Evolutionary conservation across 2,329 filamentous ascomycete species (phyloP).

Genomic region (Aspergillus sp.): DNA sequence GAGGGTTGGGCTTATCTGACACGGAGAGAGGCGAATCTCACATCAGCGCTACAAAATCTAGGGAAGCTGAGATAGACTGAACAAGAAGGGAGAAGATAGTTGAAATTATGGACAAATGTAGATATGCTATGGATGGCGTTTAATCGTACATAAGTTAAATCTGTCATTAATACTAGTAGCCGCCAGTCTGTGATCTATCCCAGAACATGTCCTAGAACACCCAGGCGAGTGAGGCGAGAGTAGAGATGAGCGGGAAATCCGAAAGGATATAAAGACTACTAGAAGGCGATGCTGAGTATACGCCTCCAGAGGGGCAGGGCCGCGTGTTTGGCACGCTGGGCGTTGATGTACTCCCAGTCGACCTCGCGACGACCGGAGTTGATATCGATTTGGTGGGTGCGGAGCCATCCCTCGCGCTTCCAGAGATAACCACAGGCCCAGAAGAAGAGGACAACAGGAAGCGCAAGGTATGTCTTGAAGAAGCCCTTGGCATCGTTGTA

Average conservation of each 20-base stretch:
- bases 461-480: conserved; percentile 49
- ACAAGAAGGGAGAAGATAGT: background rate
- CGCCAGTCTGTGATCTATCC: background rate
- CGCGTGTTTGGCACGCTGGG: conserved; percentile 16
- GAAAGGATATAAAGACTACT: conserved; percentile 1
- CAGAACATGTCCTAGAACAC: background rate
- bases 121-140: background rate
- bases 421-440: conserved; percentile 53
- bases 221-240: background rate
- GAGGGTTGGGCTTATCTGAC: too few species aligned
- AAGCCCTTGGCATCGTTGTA: conserved; percentile 41
- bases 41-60: too few species aligned
- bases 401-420: conserved; percentile 64
- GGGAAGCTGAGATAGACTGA: too few species aligned
- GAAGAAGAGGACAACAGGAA: conserved; percentile 41
- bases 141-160: background rate
- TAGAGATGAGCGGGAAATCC: background rate
- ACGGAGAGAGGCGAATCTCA: too few species aligned
- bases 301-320: conserved; percentile 15
- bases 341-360: conserved; percentile 65
- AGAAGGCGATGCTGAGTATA: conserved; percentile 10
- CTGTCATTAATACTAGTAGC: background rate
- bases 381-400: conserved; percentile 62
- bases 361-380: conserved; percentile 65
- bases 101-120: background rate